Evolutionary conservation across 306 rosid genomes (phyloP).

Genomic region (Prunus campanulata): DNA sequence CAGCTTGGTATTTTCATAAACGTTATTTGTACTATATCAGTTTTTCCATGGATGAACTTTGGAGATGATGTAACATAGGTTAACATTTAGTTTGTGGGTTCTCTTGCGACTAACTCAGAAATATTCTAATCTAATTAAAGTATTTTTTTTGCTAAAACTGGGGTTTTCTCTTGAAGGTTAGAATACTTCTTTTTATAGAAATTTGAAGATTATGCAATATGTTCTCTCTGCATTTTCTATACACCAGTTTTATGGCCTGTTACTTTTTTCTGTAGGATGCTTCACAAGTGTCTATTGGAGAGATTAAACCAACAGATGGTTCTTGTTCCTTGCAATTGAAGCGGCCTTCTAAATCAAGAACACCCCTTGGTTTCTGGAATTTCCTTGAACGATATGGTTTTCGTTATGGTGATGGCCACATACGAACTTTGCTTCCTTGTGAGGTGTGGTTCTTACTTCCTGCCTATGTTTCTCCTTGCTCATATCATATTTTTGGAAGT

Average conservation of each 20-base stretch:
- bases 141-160: background rate
- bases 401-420: constrained; percentile 55
- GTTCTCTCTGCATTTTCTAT: background rate
- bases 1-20: background rate
- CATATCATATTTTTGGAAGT: background rate
- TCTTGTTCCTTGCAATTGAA: constrained; percentile 57
- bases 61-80: background rate
- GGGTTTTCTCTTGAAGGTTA: background rate
- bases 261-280: constrained; percentile 45
- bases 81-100: background rate
- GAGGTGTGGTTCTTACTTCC: constrained; percentile 64
- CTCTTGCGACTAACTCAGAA: background rate
- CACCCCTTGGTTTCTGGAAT: constrained; percentile 52
- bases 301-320: constrained; percentile 68
- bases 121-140: background rate
- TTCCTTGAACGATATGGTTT: constrained; percentile 77
- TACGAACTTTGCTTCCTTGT: constrained; percentile 81
- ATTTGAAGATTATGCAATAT: background rate
- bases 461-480: constrained; percentile 14
- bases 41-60: background rate
- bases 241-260: background rate
- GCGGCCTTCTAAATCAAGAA: constrained; percentile 46
- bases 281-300: constrained; percentile 65
- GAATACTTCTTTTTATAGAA: background rate
- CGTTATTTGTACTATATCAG: background rate